Evolutionary conservation across 805 yeast species (phyloP), one percentile per base, ranked within the genome.

Genomic region (Myxozyma neotropica): DNA sequence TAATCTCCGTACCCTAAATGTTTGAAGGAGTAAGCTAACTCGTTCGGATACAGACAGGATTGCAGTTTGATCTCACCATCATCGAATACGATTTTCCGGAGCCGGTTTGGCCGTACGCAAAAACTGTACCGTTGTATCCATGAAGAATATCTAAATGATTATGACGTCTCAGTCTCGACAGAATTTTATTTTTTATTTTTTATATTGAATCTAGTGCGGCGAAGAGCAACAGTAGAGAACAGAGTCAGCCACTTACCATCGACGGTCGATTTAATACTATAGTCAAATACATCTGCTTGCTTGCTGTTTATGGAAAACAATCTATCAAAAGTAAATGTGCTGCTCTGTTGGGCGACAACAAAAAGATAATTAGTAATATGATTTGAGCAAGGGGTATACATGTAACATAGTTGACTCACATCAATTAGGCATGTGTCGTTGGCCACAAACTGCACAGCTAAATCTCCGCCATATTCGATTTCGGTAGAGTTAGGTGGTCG

Each of bases 71-170:
- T 4, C 53, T 24, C 42, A 55, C 65, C 81, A 86, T 81, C 90
- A 88, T 85, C 2, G 93, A 85, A 68, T 81, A 82, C 0, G 92
- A 81, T 71, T 88, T 88, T 5, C 94, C 94, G 0, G 90, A 79
- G 0, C 90, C 89, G 0, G 89, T 83, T 68, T 86, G 93, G 8
- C 95, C 96, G 72, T 87, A 89, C 0, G 92, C 88, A 38, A 88
- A 73, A 0, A 89, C 83, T 0, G 93, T 83, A 21, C 91, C 89
- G 70, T 88, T 88, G 69, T 84, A 86, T 0, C 97, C 97, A 33
- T 79, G 77, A 58, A 87, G 79, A 31, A 89, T 77, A 62, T 87
- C 93, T 64, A 24, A 6, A 19, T 13, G 19, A 21, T 17, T 12
- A 46, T 40, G 7, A 39, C 53, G 43, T 48, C n/a, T n/a, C 40